Conservation (phyloP, 306 rosid species). For the Corylus americana region DNA sequence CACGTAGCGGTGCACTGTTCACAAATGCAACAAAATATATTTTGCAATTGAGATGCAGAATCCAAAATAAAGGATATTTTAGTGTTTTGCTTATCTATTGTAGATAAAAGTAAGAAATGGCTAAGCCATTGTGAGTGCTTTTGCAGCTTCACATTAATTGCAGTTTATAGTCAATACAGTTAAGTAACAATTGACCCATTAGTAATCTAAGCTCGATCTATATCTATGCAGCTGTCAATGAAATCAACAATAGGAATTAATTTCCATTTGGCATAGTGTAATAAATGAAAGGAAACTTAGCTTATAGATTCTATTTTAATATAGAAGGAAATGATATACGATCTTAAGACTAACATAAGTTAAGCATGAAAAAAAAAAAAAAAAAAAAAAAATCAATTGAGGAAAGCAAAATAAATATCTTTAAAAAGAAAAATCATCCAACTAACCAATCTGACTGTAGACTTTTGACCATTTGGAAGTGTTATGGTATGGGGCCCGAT, state of each 20-base stretch:
- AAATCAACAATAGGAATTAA: too few relatives aligned
- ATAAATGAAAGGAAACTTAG: neutral
- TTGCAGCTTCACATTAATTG: neutral
- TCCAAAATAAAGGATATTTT: too few relatives aligned
- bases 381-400: neutral
- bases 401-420: constrained; percentile 12
- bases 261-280: neutral
- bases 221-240: neutral
- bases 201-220: neutral
- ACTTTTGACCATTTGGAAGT: constrained; percentile 83
- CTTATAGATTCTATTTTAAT: neutral
- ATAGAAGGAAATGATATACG: neutral
- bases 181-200: neutral
- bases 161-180: neutral
- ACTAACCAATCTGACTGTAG: constrained; percentile 95
- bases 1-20: too few relatives aligned
- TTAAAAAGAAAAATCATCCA: constrained; percentile 20
- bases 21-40: too few relatives aligned
- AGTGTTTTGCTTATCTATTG: too few relatives aligned
- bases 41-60: too few relatives aligned
- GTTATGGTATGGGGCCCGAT: constrained; percentile 91
- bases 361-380: neutral
- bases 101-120: too few relatives aligned
- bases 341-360: neutral
- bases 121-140: too few relatives aligned